Evolutionary conservation across 139 green algal genomes (phyloP).

Genomic region (Edaphochlamys debaryana): DNA sequence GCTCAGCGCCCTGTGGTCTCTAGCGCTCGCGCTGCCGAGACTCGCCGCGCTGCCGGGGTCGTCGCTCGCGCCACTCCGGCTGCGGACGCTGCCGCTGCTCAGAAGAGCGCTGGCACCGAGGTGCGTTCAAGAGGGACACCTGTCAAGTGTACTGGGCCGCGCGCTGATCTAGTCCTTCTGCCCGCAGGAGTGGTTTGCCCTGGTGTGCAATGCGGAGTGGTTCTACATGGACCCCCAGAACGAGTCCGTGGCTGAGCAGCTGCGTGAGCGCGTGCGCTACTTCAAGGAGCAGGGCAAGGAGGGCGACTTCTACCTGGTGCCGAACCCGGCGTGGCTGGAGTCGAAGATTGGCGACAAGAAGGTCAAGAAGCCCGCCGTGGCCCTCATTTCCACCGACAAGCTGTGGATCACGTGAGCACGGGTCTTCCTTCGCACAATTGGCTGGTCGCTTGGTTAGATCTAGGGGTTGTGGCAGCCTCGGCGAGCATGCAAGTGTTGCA

Average conservation of each 20-base stretch:
- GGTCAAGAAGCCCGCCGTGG: constrained; percentile 79
- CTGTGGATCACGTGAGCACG: constrained; percentile 85
- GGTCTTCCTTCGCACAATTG: not conserved
- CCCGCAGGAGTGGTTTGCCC: constrained; percentile 74
- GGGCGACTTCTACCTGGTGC: constrained; percentile 82
- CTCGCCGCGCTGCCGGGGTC: not conserved
- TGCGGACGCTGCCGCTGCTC: not conserved
- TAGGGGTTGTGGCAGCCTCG: not conserved
- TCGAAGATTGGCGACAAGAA: constrained; percentile 81
- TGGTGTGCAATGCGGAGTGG: constrained; percentile 87
- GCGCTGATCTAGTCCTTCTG: not conserved
- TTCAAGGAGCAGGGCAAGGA: constrained; percentile 70
- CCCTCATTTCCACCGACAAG: constrained; percentile 89
- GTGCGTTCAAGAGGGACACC: not conserved
- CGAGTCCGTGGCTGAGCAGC: constrained; percentile 89
- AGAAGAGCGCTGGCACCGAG: not conserved
- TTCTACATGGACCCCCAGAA: constrained; percentile 93
- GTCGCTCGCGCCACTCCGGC: constrained; percentile 3
- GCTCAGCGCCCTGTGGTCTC: not conserved
- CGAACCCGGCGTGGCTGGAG: constrained; percentile 88
- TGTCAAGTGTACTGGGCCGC: not conserved
- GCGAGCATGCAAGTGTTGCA: not conserved
- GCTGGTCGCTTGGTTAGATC: too few relatives aligned
- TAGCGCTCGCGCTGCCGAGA: not conserved
- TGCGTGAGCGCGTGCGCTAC: constrained; percentile 83